Percentiles rank a stretch among this genome's conserved stretches.
Evolutionary conservation across 164 flowering plant species (phyloP).

Genomic region (Euptelea pleiosperma): DNA sequence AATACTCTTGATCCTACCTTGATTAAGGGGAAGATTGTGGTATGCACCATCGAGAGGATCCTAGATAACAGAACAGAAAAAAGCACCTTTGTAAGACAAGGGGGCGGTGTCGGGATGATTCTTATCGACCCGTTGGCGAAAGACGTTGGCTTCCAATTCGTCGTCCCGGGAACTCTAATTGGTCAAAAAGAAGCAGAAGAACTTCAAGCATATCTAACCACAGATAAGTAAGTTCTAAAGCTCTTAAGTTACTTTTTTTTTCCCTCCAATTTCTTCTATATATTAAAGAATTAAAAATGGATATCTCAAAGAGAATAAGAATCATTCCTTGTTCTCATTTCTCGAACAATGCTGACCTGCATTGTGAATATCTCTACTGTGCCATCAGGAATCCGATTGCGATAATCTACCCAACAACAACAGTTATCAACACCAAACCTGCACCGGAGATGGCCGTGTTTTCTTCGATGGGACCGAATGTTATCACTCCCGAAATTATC

Average conservation of each 20-base stretch:
- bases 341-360: background rate
- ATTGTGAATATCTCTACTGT: background rate
- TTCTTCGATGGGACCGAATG: conserved; percentile 49
- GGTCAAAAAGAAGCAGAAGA: conserved; percentile 32
- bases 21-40: conserved; percentile 46
- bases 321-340: background rate
- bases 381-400: conserved; percentile 38
- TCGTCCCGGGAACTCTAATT: conserved; percentile 31
- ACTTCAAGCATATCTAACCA: conserved; percentile 25
- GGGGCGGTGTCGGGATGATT: conserved; percentile 46
- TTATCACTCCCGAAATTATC: conserved; percentile 40
- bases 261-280: background rate
- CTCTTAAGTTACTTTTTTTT: background rate
- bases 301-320: background rate
- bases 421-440: conserved; percentile 29
- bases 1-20: conserved; percentile 37
- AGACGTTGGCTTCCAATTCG: conserved; percentile 31
- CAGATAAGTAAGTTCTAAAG: conserved; percentile 32
- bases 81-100: conserved; percentile 20
- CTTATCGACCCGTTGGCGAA: conserved; percentile 24
- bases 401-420: conserved; percentile 29
- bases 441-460: conserved; percentile 48
- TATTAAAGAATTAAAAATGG: background rate
- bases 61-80: conserved; percentile 25
- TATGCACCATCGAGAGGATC: conserved; percentile 25